Evolutionary conservation across 495 filamentous ascomycete genomes (phyloP).

Genomic region (Penicillium cinerascens): DNA sequence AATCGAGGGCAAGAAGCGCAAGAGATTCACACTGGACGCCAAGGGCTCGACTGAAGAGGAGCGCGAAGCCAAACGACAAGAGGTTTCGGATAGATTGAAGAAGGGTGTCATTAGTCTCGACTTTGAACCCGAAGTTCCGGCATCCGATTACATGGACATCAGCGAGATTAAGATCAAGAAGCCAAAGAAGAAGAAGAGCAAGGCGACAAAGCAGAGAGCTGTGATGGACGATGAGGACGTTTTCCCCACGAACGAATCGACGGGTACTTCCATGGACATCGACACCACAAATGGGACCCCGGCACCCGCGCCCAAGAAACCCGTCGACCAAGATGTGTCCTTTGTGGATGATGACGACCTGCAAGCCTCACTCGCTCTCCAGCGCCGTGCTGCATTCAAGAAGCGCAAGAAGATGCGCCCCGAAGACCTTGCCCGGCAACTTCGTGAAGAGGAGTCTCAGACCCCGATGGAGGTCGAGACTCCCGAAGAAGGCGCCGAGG

Average conservation of each 20-base stretch:
- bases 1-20: slow-evolving; percentile 87
- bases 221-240: slow-evolving; percentile 74
- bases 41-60: slow-evolving; percentile 65
- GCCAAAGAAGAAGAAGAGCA: slow-evolving; percentile 87
- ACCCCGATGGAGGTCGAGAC: slow-evolving; percentile 49
- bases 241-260: slow-evolving; percentile 47
- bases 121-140: slow-evolving; percentile 57
- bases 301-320: slow-evolving; percentile 52
- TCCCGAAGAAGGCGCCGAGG: slow-evolving; percentile 49
- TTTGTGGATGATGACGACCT: slow-evolving; percentile 93
- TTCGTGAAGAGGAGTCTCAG: slow-evolving; percentile 69
- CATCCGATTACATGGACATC: slow-evolving; percentile 83
- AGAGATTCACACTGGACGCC: slow-evolving; percentile 80
- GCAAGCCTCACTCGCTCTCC: slow-evolving; percentile 75
- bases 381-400: slow-evolving; percentile 78
- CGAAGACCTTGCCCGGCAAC: slow-evolving; percentile 78
- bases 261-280: slow-evolving; percentile 66
- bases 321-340: slow-evolving; percentile 58
- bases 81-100: slow-evolving; percentile 58
- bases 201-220: slow-evolving; percentile 64
- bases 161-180: slow-evolving; percentile 87
- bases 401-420: slow-evolving; percentile 81
- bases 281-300: slow-evolving; percentile 50
- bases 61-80: slow-evolving; percentile 54
- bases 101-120: slow-evolving; percentile 73